These are phyloP conservation scores for Saccharum spontaneum DNA, from an alignment of 176 grass and related monocot genomes.

Conservation along the genomic window DNA sequence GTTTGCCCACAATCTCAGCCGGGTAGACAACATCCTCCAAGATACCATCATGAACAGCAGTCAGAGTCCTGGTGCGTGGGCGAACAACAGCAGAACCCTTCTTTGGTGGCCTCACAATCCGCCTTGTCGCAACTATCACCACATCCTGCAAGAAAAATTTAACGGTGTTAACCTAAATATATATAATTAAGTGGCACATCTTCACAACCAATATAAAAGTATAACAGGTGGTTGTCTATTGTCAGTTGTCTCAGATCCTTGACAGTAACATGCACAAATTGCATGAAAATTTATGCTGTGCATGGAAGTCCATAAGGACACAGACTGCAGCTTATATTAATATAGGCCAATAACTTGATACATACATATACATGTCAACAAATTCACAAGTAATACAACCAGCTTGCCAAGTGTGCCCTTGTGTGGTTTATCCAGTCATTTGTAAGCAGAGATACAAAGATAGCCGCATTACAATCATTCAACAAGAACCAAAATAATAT, in stretches of 20 bases:
- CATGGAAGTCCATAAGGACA: neutral
- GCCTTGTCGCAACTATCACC: conserved; percentile 58
- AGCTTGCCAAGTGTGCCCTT: neutral
- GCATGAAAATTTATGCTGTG: neutral
- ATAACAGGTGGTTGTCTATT: neutral
- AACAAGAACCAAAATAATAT: neutral
- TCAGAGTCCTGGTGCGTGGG: conserved; percentile 67
- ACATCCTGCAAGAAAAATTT: conserved; percentile 46
- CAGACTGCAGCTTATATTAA: neutral
- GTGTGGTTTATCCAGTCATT: neutral
- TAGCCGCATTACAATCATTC: neutral
- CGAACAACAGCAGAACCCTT: conserved; percentile 75
- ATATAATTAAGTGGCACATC: too few relatives aligned
- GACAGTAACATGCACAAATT: neutral
- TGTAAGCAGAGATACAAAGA: neutral
- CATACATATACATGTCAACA: neutral
- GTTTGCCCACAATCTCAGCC: conserved; percentile 20
- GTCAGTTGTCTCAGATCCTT: neutral
- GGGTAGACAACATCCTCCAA: conserved; percentile 61
- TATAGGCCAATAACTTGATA: too few relatives aligned
- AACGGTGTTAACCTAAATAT: too few relatives aligned
- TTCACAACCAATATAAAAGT: too few relatives aligned
- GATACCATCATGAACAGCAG: conserved; percentile 59
- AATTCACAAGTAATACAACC: neutral
- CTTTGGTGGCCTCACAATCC: conserved; percentile 77